These are phyloP conservation scores for Entrophospora sp. DNA, from an alignment of 192 early-diverging fungal genomes.

Conservation along the genomic window DNA sequence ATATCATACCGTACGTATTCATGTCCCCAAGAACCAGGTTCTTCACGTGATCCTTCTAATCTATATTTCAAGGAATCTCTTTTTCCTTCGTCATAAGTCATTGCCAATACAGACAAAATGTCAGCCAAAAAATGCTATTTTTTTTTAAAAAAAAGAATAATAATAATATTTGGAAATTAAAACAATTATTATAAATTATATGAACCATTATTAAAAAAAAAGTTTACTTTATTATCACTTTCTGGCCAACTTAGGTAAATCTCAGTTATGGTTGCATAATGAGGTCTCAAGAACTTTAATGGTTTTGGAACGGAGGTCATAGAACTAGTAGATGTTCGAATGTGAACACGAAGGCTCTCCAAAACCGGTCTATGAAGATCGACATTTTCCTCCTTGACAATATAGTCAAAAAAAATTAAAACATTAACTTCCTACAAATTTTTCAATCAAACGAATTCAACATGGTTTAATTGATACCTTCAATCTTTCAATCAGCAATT, in stretches of 20 bases:
- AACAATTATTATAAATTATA: too few species aligned
- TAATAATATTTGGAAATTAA: too few species aligned
- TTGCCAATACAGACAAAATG: slow-evolving; percentile 92
- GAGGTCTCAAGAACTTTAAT: slow-evolving; percentile 88
- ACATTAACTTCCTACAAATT: too few species aligned
- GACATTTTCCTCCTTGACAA: slow-evolving; percentile 53
- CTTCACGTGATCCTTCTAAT: slow-evolving; percentile 66
- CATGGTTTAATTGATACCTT: too few species aligned
- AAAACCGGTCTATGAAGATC: slow-evolving; percentile 78
- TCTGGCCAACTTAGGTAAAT: slow-evolving; percentile 69
- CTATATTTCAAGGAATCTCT: slow-evolving; percentile 82
- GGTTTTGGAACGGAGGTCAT: slow-evolving; percentile 99
- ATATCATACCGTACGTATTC: slow-evolving; percentile 83
- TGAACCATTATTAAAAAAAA: not conserved
- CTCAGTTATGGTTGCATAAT: slow-evolving; percentile 62
- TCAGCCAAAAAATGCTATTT: slow-evolving; percentile 80
- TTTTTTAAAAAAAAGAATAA: too few species aligned
- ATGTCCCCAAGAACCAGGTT: slow-evolving; percentile 92
- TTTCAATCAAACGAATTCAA: too few species aligned
- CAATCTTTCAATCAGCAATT: slow-evolving; percentile 88
- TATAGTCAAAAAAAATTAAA: not conserved
- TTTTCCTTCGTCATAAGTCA: slow-evolving; percentile 90
- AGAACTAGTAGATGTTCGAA: slow-evolving; percentile 91
- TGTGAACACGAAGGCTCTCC: slow-evolving; percentile 77
- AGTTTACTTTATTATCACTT: slow-evolving; percentile 62